phyloP scores from a whole-genome alignment of 108 stramenopile genomes.

The Cylindrotheca closterium region DNA sequence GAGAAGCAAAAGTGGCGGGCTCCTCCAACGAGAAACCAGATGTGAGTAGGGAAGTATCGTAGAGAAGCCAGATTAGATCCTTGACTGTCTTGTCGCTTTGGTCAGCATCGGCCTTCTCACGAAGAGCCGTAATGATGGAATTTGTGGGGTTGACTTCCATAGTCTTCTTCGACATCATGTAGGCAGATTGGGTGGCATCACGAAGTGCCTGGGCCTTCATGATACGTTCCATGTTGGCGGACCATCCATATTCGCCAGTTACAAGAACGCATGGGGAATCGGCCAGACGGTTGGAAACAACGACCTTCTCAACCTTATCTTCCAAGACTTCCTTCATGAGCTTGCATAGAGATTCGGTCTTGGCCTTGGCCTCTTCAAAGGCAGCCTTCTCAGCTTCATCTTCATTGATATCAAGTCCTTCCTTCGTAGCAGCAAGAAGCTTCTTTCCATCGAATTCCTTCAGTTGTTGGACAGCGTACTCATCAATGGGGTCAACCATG shows the following conservation, averaged over 20 bases:
- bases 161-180: constrained; percentile 99
- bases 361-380: constrained; percentile 98
- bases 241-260: constrained; percentile 99
- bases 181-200: constrained; percentile 94
- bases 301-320: constrained; percentile 99
- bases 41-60: constrained; percentile 98
- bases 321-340: constrained; percentile 99
- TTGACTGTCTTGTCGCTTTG: constrained; percentile 99
- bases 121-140: constrained; percentile 97
- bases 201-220: constrained; percentile 99
- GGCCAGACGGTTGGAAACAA: constrained; percentile 97
- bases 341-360: constrained; percentile 97
- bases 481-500: constrained; percentile 99
- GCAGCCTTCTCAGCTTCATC: constrained; percentile 98
- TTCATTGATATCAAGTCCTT: constrained; percentile 92
- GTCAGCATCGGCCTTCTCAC: constrained; percentile 99
- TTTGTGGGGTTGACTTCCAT: constrained; percentile 99
- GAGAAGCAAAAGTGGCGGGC: constrained; percentile 98
- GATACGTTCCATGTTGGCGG: constrained; percentile 99
- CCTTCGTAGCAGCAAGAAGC: constrained; percentile 99
- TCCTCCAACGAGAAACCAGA: constrained; percentile 99
- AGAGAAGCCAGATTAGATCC: constrained; percentile 99
- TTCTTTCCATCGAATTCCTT: constrained; percentile 99
- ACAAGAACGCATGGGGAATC: constrained; percentile 99
- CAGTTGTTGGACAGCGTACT: constrained; percentile 99